These are phyloP conservation scores for Pichia gijzeniarum DNA, from an alignment of 805 yeast species.

Conservation along the genomic window DNA sequence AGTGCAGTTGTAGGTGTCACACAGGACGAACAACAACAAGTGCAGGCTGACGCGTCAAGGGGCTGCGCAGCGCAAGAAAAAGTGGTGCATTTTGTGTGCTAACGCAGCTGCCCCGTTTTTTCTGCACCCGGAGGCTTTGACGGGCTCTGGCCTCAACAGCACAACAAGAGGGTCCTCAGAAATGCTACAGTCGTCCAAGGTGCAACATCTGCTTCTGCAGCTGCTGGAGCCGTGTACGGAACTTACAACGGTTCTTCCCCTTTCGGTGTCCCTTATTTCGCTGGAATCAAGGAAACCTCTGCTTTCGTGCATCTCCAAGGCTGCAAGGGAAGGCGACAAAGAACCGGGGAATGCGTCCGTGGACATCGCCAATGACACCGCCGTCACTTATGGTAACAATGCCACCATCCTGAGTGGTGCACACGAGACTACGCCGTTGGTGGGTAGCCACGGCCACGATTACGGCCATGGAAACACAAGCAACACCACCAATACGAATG, in stretches of 20 bases:
- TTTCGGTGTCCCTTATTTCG: slow-evolving; percentile 28
- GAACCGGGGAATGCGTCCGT: not conserved
- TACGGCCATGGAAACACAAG: not conserved
- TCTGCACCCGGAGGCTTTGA: no score
- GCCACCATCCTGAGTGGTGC: not conserved
- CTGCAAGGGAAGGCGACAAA: slow-evolving; percentile 5
- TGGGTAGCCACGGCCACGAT: not conserved
- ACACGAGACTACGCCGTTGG: not conserved
- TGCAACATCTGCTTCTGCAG: slow-evolving; percentile 23
- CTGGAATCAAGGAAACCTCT: slow-evolving; percentile 24
- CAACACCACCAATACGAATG: not conserved
- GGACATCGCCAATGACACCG: not conserved
- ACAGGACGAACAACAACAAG: not conserved
- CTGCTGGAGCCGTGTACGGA: slow-evolving; percentile 23
- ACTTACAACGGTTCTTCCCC: slow-evolving; percentile 22
- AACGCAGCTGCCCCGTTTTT: no score
- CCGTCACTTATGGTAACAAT: not conserved
- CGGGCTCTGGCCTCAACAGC: no score
- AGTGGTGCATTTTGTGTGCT: no score
- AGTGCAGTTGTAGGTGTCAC: no score
- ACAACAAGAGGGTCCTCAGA: no score
- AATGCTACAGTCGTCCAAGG: not conserved
- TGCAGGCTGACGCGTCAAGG: no score
- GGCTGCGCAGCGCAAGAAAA: no score
- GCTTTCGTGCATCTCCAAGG: slow-evolving; percentile 22